Base-by-base conservation (phyloP, 257 asterid genomes). In the Nicotiana paniculata region DNA sequence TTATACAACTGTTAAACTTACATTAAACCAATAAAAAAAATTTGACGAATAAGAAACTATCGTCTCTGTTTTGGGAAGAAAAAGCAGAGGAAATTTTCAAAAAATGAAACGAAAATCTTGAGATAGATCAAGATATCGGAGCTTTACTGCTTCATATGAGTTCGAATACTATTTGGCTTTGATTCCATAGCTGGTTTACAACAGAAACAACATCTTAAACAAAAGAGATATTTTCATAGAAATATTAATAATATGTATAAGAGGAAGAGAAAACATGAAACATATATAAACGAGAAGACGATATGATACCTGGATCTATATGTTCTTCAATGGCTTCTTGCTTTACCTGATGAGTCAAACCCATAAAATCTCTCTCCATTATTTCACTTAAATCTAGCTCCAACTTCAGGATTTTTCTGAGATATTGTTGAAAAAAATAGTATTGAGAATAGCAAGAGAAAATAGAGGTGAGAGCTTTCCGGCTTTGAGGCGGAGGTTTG, bases 281-380 rank as follows among this genome's bases (percentile, higher is more conserved):
- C 21, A 53, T 28, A 28, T 28, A 28, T 21, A 5, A 28, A 65
- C 6, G 39, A 82, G 12, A 82, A 54, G 58, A 58, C 59, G 2
- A 83, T n/a, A 86, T 35, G 66, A 57, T 59, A 83, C 97, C 97
- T 85, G 93, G 86, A 86, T 87, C 91, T 76, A 26, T 79, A 55
- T 81, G 54, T 81, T 90, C 93, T 48, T 92, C 93, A 76, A 87
- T 35, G 78, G 77, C 59, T 86, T 92, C 97, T 74, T 86, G 89
- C 89, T 92, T 92, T 83, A 92, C 88, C 0, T 43, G 51, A 63
- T 81, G 39, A n/a, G 62, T 37, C 92, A 92, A 85, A 18, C 95
- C 95, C 97, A 92, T 89, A 90, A 92, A 92, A 85, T 92, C 95
- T 83, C 91, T 89, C 86, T 92, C 96, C 96, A 92, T 91, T 43